Conservation (phyloP, 768 basidiomycete species). For the Hebeloma cylindrosporum region DNA sequence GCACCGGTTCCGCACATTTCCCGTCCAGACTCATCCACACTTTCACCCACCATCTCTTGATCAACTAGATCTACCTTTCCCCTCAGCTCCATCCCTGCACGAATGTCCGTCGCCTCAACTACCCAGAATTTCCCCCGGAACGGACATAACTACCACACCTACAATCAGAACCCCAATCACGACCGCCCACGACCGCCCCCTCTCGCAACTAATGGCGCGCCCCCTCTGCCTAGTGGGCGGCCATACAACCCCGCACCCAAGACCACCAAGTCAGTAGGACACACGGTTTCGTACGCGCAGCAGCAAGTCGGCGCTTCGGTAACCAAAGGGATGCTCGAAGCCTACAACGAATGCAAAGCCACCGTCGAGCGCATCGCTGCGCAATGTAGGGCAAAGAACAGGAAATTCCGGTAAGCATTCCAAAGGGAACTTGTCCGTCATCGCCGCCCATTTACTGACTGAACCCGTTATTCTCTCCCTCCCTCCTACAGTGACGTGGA, state of each 20-base stretch:
- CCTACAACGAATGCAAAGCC: constrained; percentile 43
- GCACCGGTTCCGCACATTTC: too few relatives aligned
- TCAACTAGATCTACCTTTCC: too few relatives aligned
- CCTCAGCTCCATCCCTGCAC: too few relatives aligned
- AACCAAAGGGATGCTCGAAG: constrained; percentile 45
- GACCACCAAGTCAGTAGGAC: constrained; percentile 6
- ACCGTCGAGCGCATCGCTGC: constrained; percentile 45
- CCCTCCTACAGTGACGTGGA: constrained; percentile 43
- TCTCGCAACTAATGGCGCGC: not conserved
- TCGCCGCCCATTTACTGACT: too few relatives aligned
- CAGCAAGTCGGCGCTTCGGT: constrained; percentile 25
- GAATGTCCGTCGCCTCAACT: too few relatives aligned
- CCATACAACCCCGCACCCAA: not conserved
- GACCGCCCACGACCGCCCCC: constrained; percentile 1
- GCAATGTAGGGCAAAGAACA: constrained; percentile 47
- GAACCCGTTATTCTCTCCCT: not conserved
- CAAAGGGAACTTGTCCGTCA: too few relatives aligned
- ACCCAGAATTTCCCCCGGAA: too few relatives aligned
- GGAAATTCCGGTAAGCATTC: constrained; percentile 49
- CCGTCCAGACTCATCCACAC: too few relatives aligned
- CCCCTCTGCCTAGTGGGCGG: not conserved
- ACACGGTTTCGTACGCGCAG: constrained; percentile 20
- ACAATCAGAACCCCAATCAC: not conserved
- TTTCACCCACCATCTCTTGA: too few relatives aligned
- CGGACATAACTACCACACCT: too few relatives aligned